Percentiles rank a stretch among this genome's conserved stretches.
These are phyloP conservation scores for Vaccinium darrowii DNA, from an alignment of 148 eudicot genomes.

Conservation along the genomic window DNA sequence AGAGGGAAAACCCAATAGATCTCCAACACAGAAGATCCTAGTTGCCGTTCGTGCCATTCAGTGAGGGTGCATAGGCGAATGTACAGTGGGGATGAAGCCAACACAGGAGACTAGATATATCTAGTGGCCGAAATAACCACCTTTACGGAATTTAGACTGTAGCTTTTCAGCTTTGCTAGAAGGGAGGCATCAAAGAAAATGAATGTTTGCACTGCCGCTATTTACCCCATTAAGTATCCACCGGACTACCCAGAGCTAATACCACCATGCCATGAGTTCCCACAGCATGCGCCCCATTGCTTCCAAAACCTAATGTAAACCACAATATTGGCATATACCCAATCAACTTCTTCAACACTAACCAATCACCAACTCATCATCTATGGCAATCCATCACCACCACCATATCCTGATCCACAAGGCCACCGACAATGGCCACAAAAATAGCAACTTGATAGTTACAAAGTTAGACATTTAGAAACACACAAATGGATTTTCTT, in stretches of 20 bases:
- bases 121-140: background rate
- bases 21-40: slow-evolving; percentile 1
- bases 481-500: background rate
- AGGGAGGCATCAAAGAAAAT: background rate
- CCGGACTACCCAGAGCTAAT: slow-evolving; percentile 5
- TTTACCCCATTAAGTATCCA: background rate
- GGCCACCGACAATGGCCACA: background rate
- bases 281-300: background rate
- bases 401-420: background rate
- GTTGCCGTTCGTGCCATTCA: background rate
- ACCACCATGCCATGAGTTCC: slow-evolving; percentile 7
- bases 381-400: background rate
- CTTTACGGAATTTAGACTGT: background rate
- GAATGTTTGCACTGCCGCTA: background rate
- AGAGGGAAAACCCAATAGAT: background rate
- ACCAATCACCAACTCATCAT: background rate
- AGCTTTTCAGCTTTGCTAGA: background rate
- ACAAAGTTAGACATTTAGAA: background rate
- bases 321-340: background rate
- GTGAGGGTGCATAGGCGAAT: background rate
- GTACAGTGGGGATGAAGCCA: background rate
- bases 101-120: background rate
- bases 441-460: background rate
- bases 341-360: background rate
- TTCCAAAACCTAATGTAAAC: background rate